Conservation (phyloP, 495 filamentous ascomycete genomes). For the Aspergillus indologenus region DNA sequence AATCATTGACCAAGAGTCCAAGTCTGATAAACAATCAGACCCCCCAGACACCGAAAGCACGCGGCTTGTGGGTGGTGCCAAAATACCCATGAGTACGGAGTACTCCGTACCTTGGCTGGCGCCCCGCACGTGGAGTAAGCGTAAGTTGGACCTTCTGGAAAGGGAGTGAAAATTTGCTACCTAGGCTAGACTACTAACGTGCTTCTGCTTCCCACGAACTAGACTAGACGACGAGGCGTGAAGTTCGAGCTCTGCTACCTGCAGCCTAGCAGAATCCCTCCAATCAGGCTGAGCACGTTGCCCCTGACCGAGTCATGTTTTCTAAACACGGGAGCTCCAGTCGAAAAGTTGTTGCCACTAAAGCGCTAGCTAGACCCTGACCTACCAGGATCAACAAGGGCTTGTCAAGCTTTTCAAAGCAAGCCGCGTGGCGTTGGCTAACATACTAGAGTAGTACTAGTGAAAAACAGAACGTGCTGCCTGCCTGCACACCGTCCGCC, state of each 20-base stretch:
- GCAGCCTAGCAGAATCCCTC: background rate
- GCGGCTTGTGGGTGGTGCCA: too few species aligned
- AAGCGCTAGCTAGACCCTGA: background rate
- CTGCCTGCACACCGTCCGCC: background rate
- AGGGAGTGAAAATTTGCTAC: background rate
- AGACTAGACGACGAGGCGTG: too few species aligned
- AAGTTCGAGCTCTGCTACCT: too few species aligned
- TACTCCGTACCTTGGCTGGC: too few species aligned
- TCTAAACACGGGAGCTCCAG: background rate
- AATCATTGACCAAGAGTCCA: too few species aligned
- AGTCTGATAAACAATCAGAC: too few species aligned
- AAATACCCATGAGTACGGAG: too few species aligned
- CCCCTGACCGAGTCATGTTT: background rate
- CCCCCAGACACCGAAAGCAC: too few species aligned
- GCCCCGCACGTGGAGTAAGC: background rate
- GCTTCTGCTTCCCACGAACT: too few species aligned
- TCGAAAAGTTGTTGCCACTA: background rate
- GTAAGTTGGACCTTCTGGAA: background rate
- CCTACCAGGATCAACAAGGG: background rate
- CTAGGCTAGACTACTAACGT: too few species aligned
- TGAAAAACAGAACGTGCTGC: background rate
- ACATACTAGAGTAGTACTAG: background rate
- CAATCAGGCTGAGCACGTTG: background rate
- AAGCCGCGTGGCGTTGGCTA: background rate
- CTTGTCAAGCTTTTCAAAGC: background rate